Evolutionary conservation across 306 rosid species (phyloP).

Genomic region (Citrullus amarus): DNA sequence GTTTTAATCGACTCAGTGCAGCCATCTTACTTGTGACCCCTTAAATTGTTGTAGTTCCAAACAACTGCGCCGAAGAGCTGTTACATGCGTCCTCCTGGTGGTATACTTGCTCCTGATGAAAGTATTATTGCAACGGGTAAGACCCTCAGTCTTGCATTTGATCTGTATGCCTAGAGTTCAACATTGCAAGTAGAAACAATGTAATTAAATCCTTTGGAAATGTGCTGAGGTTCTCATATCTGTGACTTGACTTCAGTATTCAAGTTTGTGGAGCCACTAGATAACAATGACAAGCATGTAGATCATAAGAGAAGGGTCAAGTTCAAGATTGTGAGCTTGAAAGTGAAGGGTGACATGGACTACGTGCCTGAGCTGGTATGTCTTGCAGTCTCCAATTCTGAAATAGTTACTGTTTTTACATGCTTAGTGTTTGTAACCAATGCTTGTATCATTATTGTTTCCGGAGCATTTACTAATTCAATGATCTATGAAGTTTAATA

Average conservation of each 20-base stretch:
- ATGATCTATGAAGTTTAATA: neutral
- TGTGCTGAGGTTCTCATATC: conserved; percentile 9
- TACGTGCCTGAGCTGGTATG: conserved; percentile 81
- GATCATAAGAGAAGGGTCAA: conserved; percentile 77
- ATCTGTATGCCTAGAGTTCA: neutral
- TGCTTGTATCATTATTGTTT: neutral
- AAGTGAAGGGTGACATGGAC: conserved; percentile 73
- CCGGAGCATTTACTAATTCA: neutral
- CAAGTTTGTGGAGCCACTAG: conserved; percentile 91
- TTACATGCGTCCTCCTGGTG: conserved; percentile 91
- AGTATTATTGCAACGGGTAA: conserved; percentile 71
- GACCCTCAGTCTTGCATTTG: conserved; percentile 6
- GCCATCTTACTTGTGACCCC: conserved; percentile 3
- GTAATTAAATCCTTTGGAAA: neutral
- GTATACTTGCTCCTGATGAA: conserved; percentile 77
- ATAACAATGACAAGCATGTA: conserved; percentile 53
- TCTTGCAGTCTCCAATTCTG: neutral
- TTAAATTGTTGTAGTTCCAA: conserved; percentile 55
- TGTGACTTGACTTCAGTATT: conserved; percentile 47
- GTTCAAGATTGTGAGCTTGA: conserved; percentile 91
- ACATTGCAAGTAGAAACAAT: neutral
- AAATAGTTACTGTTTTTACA: neutral
- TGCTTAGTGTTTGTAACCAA: neutral
- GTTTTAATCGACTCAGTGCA: neutral
- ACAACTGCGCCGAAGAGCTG: conserved; percentile 96